Conservation (phyloP, 176 grass and related monocot genomes). For the Oryza brachyantha region DNA sequence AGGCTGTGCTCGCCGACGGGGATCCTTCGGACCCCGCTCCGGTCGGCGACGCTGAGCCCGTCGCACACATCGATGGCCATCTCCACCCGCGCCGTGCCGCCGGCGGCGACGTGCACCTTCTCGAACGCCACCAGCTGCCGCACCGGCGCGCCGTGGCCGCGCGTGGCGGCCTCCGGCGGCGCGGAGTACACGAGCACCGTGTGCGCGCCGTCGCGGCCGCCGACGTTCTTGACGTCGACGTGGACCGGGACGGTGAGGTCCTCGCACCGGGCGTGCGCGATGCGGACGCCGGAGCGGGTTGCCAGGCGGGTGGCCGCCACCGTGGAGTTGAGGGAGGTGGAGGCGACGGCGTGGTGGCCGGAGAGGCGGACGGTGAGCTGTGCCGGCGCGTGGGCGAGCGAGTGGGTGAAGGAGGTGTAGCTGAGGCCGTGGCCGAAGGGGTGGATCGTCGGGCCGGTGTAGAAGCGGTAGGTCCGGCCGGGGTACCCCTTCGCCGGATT, state of each 20-base stretch:
- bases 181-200: constrained; percentile 58
- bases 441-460: constrained; percentile 67
- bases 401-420: constrained; percentile 75
- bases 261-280: constrained; percentile 53
- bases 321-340: constrained; percentile 31
- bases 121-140: constrained; percentile 75
- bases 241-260: constrained; percentile 55
- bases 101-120: constrained; percentile 61
- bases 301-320: background rate
- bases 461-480: constrained; percentile 79
- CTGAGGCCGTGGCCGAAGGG: constrained; percentile 72
- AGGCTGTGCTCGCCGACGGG: constrained; percentile 57
- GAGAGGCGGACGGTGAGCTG: constrained; percentile 50
- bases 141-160: constrained; percentile 23
- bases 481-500: constrained; percentile 52
- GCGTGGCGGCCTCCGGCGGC: constrained; percentile 1
- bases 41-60: constrained; percentile 50
- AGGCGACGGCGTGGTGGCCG: constrained; percentile 16
- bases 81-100: constrained; percentile 43
- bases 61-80: constrained; percentile 62
- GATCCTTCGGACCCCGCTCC: constrained; percentile 50
- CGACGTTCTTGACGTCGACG: constrained; percentile 59
- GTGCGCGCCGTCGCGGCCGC: constrained; percentile 65
- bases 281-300: constrained; percentile 30
- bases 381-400: constrained; percentile 42